These are phyloP conservation scores for Diversispora epigaea DNA, from an alignment of 192 early-diverging fungal genomes.

Conservation along the genomic window DNA sequence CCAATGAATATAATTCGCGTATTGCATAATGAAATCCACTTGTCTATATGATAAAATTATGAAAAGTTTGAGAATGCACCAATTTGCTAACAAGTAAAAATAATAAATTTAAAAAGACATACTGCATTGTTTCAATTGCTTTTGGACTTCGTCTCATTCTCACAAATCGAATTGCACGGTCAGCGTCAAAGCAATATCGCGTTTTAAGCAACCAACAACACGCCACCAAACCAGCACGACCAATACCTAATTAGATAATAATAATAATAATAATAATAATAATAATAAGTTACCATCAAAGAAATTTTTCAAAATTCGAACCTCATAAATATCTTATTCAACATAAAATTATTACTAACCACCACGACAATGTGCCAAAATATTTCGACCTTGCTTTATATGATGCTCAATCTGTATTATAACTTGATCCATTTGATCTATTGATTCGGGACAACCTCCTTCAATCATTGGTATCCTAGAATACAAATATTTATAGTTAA, in stretches of 20 bases:
- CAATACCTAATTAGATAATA: conserved; percentile 55
- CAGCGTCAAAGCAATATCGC: conserved; percentile 48
- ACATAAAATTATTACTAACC: conserved; percentile 36
- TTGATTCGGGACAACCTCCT: conserved; percentile 59
- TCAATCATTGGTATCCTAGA: conserved; percentile 67
- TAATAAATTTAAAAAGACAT: conserved; percentile 43
- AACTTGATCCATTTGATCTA: conserved; percentile 56
- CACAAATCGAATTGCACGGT: conserved; percentile 58
- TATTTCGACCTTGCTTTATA: conserved; percentile 51
- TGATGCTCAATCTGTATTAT: conserved; percentile 51
- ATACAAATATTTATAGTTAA: not conserved
- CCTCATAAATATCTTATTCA: not conserved
- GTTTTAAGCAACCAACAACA: conserved; percentile 69
- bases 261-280: not conserved
- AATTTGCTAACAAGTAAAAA: not conserved
- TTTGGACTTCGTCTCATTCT: conserved; percentile 62
- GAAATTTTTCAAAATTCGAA: no score
- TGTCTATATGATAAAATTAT: conserved; percentile 7
- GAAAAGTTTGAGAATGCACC: not conserved
- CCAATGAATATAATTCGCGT: conserved; percentile 9
- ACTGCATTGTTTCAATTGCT: conserved; percentile 70
- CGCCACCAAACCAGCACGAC: conserved; percentile 74
- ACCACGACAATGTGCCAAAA: conserved; percentile 71
- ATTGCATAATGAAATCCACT: conserved; percentile 30
- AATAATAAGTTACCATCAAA: not conserved